A percentile compares a stretch with the other conserved stretches of the same genome.
phyloP scores from a whole-genome alignment of 768 basidiomycete species.

The Amanita rubescens region DNA sequence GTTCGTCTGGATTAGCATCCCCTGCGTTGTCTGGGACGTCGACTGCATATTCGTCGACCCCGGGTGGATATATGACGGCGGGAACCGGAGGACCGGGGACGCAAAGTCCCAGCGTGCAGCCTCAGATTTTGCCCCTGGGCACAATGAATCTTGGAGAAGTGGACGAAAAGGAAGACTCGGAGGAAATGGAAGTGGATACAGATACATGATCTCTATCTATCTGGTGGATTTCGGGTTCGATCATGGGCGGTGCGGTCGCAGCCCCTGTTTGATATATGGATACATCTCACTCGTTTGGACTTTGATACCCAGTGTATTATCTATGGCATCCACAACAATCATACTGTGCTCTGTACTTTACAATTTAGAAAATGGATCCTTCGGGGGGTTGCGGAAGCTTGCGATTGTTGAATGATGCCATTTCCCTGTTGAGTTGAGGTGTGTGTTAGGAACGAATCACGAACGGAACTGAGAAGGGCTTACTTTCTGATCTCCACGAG shows the following conservation, averaged over 20 bases:
- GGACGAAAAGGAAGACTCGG: conserved; percentile 16
- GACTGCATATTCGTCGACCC: conserved; percentile 24
- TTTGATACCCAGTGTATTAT: neutral
- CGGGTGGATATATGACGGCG: conserved; percentile 20
- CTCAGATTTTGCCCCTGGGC: conserved; percentile 18
- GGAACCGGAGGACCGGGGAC: too few species aligned
- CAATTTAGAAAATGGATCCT: conserved; percentile 56
- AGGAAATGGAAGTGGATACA: conserved; percentile 26
- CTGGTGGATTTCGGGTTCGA: neutral
- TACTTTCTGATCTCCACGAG: conserved; percentile 92
- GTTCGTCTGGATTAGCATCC: conserved; percentile 7
- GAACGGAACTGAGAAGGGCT: conserved; percentile 20
- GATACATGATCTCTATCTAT: too few species aligned
- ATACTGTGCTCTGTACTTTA: neutral
- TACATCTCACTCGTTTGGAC: neutral
- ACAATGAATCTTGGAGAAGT: conserved; percentile 23
- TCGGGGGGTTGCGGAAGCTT: conserved; percentile 95
- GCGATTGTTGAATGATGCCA: conserved; percentile 86
- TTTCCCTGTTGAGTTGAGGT: conserved; percentile 56
- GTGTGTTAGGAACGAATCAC: neutral
- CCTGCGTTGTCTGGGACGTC: conserved; percentile 19
- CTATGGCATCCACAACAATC: neutral
- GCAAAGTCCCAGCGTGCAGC: conserved; percentile 13
- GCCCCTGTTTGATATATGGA: neutral
- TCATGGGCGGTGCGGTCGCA: neutral